These are phyloP conservation scores for Orbilia javanica DNA, from an alignment of 2,329 filamentous ascomycete species.

Conservation along the genomic window DNA sequence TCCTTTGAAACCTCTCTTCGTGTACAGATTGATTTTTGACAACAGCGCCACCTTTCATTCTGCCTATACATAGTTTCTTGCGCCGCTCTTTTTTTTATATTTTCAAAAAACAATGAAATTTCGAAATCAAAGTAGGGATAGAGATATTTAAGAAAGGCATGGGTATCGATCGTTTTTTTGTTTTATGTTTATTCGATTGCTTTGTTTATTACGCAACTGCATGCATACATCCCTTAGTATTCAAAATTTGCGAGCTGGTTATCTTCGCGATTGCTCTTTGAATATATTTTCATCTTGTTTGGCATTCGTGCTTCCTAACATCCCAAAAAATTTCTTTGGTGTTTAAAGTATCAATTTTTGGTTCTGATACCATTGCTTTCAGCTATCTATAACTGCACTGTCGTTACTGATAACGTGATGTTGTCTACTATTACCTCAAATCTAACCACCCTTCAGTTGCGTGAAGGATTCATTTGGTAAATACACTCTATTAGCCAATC, in stretches of 20 bases:
- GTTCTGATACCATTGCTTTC: not conserved
- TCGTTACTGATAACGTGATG: constrained; percentile 14
- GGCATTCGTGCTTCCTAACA: not conserved
- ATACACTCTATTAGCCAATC: not conserved
- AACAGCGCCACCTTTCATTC: constrained; percentile 36
- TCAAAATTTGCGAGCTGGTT: constrained; percentile 52
- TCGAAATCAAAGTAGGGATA: constrained; percentile 36
- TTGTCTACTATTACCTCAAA: not conserved
- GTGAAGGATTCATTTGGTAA: not conserved
- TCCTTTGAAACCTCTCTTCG: constrained; percentile 2
- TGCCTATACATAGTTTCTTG: constrained; percentile 43
- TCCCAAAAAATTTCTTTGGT: not conserved
- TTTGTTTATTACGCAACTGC: not conserved
- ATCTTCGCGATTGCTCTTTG: constrained; percentile 40
- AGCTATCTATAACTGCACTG: constrained; percentile 35
- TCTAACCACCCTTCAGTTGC: not conserved
- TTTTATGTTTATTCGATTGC: not conserved
- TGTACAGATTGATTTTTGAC: constrained; percentile 53
- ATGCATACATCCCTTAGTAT: constrained; percentile 22
- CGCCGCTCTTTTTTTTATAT: constrained; percentile 16
- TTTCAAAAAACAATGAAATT: constrained; percentile 29
- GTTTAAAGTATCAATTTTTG: not conserved
- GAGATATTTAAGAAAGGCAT: constrained; percentile 54
- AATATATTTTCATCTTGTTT: constrained; percentile 15
- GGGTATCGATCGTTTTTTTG: constrained; percentile 26